Evolutionary conservation across 2,329 filamentous ascomycete species (phyloP), one percentile per base, ranked within the genome.

Genomic region (Colletotrichum siamense): DNA sequence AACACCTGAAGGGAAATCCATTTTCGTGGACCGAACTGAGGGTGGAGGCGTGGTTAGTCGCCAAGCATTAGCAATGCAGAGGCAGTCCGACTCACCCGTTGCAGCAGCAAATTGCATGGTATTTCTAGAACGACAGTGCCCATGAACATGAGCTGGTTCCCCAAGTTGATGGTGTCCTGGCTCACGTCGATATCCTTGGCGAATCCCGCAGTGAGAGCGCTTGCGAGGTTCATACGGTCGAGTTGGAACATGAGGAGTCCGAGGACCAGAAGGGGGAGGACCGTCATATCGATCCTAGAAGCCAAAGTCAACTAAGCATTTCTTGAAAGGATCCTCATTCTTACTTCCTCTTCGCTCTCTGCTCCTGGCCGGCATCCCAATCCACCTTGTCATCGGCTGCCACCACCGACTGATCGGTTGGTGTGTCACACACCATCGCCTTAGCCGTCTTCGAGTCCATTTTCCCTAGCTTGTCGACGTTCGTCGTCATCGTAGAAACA

Each of bases 121-220:
- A 91, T 90, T 72, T 90, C 88, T 2, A 89, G 79, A 3, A 89
- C 78, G 3, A 90, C 87, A 10, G 88, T 88, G 0, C 87, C 87
- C 36, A 89, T 81, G 75, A 89, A 90, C 87, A 90, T 88, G 10
- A 90, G 79, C 77, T 90, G 88, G 72, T 90, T 90, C 0, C 89
- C 89, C 1, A 90, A 79, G 69, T 91, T 91, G 75, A 90, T 86
- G 0, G 86, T 89, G 26, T 85, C 84, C 75, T 89, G 87, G 39
- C 83, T 81, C 8, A 90, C 82, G 0, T 79, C 75, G 34, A 89
- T 87, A 44, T 86, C 83, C 4, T 81, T 80, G 2, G 86, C 86
- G 62, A 90, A 88, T 1, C 87, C 87, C 6, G 84, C 88, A 0
- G 88, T 90, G 1, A 90, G 80, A 9, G 88, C 88, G 76, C 87